These are phyloP conservation scores for Eutypa lata DNA, from an alignment of 2,329 filamentous ascomycete genomes.

Conservation along the genomic window DNA sequence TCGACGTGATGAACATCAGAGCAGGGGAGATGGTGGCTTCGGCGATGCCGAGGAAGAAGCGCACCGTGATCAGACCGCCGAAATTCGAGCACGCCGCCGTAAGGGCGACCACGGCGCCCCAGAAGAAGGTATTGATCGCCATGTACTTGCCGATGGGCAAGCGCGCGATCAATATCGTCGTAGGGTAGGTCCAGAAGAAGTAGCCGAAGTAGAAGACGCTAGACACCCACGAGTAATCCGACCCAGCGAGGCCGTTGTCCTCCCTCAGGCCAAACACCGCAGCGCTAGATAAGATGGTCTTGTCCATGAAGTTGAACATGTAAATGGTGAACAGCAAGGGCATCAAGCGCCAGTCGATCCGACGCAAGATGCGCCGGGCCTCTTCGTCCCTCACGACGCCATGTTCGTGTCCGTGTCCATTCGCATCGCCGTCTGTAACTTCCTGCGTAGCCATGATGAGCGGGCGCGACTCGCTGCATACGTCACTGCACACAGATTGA, in stretches of 20 bases:
- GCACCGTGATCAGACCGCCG: conserved; percentile 45
- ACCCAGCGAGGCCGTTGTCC: conserved; percentile 41
- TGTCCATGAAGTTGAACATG: conserved; percentile 61
- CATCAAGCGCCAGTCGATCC: conserved; percentile 54
- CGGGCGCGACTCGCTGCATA: background rate
- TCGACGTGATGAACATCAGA: conserved; percentile 54
- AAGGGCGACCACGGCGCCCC: conserved; percentile 44
- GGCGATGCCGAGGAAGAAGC: conserved; percentile 52
- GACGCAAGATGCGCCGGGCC: conserved; percentile 40
- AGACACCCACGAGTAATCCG: conserved; percentile 44
- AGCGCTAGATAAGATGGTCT: conserved; percentile 53
- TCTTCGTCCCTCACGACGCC: conserved; percentile 8
- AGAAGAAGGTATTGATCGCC: conserved; percentile 45
- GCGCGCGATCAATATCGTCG: conserved; percentile 44
- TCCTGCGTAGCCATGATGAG: background rate
- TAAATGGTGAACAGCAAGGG: conserved; percentile 57
- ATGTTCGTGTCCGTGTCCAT: background rate
- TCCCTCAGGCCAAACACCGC: conserved; percentile 53
- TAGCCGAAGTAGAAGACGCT: conserved; percentile 49
- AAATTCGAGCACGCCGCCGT: conserved; percentile 46
- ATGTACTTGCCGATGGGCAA: conserved; percentile 47
- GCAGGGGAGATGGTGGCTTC: conserved; percentile 54
- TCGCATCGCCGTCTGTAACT: background rate
- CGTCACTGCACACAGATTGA: background rate
- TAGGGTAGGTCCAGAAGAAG: conserved; percentile 48